Evolutionary conservation across 768 basidiomycete genomes (phyloP), one percentile per base, ranked within the genome.

Genomic region (Royoungia palumana): DNA sequence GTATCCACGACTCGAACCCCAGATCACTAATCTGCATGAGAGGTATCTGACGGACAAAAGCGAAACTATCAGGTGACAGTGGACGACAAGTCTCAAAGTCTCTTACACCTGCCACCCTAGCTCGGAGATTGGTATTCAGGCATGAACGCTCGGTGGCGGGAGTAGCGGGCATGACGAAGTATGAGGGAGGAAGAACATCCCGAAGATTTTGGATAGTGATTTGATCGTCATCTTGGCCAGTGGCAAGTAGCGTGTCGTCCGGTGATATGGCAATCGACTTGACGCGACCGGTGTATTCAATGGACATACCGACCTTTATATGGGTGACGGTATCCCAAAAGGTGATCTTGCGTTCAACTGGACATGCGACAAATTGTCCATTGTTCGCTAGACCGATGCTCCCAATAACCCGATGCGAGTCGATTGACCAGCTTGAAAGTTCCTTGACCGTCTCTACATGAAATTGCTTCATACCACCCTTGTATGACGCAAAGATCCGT

Each of bases 291-390:
- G 34, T 24, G 34, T 40, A 44, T 14, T 28, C 25, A 38, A 51
- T 28, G 19, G 32, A 16, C 0, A 17, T 5, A n/a, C 40, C 25
- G 17, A 50, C 35, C 21, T 3, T 41, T 2, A 34, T n/a, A n/a
- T 44, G 42, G 3, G 50, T 46, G 8, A 37, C 22, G 7, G 50
- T 51, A 17, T 51, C 50, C 50, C 50, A 51, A n/a, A 51, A 20
- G 0, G 44, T 35, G 27, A 51, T 19, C 6, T 20, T 12, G 20
- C 35, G 44, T 27, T 46, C 44, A 17, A 45, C 35, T 22, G 44
- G 20, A 30, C 44, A 51, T 11, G 20, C 40, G 39, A 51, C 21
- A n/a, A 51, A 51, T 36, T 51, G 50, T 3, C 44, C 44, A 13
- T 35, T 46, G 44, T 51, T 36, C 9, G 50, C 44, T 16, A 46